Evolutionary conservation across 2,329 filamentous ascomycete species (phyloP).

Genomic region (Colletotrichum sp.): DNA sequence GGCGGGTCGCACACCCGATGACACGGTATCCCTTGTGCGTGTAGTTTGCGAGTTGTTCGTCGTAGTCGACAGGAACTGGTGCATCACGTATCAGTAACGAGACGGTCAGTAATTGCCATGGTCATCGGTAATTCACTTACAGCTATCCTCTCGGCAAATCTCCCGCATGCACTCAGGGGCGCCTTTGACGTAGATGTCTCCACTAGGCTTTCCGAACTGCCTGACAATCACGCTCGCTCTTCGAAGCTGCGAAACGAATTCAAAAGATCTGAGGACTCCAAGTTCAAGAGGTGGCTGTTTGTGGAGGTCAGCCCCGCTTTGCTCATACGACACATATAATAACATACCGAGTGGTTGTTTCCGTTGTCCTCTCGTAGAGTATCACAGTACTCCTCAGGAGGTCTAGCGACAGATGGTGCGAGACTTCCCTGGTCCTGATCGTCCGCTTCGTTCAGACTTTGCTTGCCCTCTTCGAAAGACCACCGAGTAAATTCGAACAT

Average conservation of each 20-base stretch:
- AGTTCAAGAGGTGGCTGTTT: constrained; percentile 72
- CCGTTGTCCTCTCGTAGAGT: constrained; percentile 26
- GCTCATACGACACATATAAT: neutral
- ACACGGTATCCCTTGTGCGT: constrained; percentile 96
- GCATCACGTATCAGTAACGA: neutral
- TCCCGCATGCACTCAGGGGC: constrained; percentile 96
- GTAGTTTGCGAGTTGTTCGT: constrained; percentile 87
- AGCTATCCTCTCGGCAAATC: constrained; percentile 84
- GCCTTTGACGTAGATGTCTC: constrained; percentile 92
- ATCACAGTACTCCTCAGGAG: constrained; percentile 59
- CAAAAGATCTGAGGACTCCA: constrained; percentile 88
- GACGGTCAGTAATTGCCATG: neutral
- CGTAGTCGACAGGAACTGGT: constrained; percentile 82
- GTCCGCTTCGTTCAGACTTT: constrained; percentile 66
- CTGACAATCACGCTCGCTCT: constrained; percentile 92
- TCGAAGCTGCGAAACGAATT: constrained; percentile 92
- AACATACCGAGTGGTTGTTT: constrained; percentile 31
- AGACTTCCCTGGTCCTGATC: constrained; percentile 79
- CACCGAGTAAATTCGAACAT: constrained; percentile 98
- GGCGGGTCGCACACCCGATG: constrained; percentile 91
- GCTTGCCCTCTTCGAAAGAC: constrained; percentile 88
- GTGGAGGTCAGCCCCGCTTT: constrained; percentile 19
- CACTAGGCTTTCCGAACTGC: constrained; percentile 83
- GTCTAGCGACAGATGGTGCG: constrained; percentile 86
- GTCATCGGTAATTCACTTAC: constrained; percentile 52